These are phyloP conservation scores for Mangifera indica DNA, from an alignment of 345 rosid species.

Conservation along the genomic window DNA sequence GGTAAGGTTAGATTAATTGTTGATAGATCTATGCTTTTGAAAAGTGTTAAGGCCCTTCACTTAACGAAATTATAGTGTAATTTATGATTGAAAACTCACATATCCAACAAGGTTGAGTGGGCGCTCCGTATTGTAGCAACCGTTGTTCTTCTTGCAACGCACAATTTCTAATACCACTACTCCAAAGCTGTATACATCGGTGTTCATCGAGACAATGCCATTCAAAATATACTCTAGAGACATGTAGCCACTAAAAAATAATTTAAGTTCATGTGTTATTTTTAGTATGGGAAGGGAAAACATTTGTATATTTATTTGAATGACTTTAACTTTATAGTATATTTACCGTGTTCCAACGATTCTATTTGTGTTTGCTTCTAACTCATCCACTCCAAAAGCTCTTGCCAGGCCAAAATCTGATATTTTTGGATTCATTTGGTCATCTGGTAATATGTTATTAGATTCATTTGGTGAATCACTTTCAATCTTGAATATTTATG, in stretches of 20 bases:
- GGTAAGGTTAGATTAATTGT: background rate
- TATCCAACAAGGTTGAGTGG: conserved; percentile 18
- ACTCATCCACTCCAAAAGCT: no score
- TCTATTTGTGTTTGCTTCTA: no score
- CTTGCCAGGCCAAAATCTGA: no score
- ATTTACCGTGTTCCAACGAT: no score
- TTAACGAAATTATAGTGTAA: no score
- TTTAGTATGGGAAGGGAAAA: background rate
- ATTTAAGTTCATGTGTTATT: no score
- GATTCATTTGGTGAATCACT: no score
- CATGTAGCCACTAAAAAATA: conserved; percentile 13
- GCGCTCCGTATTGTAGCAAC: conserved; percentile 15
- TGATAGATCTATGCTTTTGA: background rate
- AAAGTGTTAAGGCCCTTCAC: background rate
- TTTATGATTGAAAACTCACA: conserved; percentile 9
- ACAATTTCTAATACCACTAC: conserved; percentile 11
- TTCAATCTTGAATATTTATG: no score
- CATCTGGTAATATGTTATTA: no score
- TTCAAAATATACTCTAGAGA: conserved; percentile 11
- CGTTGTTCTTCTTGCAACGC: conserved; percentile 9
- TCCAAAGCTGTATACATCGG: conserved; percentile 18
- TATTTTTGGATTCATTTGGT: no score
- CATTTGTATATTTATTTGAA: background rate
- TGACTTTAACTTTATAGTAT: no score
- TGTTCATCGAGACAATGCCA: conserved; percentile 5